phyloP scores from a whole-genome alignment of 306 rosid species.

The Cucumis sativus region DNA sequence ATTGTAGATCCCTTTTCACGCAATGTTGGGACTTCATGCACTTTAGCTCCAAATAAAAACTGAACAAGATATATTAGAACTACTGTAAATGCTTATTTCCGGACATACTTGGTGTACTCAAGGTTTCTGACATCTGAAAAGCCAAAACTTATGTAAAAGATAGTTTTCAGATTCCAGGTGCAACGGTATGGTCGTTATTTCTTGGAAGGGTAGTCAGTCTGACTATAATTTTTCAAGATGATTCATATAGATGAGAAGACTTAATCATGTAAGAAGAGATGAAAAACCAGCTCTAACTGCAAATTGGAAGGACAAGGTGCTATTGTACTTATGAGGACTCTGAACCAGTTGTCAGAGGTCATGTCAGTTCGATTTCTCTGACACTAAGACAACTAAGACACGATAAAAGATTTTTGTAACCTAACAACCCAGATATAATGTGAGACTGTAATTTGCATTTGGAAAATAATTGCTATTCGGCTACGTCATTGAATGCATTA shows the following conservation, averaged over 20 bases:
- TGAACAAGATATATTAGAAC: constrained; percentile 11
- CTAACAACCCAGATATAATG: neutral
- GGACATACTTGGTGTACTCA: neutral
- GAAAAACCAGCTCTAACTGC: neutral
- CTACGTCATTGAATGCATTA: neutral
- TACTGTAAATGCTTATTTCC: neutral
- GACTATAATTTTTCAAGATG: neutral
- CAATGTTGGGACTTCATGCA: constrained; percentile 39
- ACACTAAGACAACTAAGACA: neutral
- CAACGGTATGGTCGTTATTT: neutral
- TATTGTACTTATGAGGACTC: neutral
- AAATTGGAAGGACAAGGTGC: neutral
- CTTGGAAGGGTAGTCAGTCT: neutral
- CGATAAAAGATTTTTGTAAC: neutral
- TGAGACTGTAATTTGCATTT: neutral
- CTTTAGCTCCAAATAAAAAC: constrained; percentile 66
- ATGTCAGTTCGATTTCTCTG: neutral
- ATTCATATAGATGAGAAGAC: neutral
- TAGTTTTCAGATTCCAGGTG: neutral
- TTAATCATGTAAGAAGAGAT: neutral
- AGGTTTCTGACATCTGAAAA: neutral
- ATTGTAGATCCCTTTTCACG: constrained; percentile 33
- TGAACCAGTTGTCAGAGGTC: neutral
- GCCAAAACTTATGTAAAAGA: neutral
- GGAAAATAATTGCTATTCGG: neutral